Percentiles rank a stretch among this genome's conserved stretches.
Conservation (phyloP, 2,329 filamentous ascomycete species). For the Bipolaris bicolor region DNA sequence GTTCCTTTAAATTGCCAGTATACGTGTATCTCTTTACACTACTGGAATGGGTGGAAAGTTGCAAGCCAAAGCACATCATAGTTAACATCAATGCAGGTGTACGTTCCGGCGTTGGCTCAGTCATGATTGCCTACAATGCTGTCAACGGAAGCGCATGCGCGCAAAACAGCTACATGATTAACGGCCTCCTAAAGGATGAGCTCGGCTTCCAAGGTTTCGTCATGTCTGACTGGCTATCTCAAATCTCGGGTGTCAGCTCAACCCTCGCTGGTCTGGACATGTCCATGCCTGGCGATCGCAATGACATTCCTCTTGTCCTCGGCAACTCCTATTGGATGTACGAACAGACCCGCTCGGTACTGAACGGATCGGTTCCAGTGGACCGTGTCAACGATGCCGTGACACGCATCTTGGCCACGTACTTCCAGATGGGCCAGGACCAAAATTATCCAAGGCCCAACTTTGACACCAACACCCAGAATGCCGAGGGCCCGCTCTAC, state of each 20-base stretch:
- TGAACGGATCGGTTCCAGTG: slow-evolving; percentile 84
- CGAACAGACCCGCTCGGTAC: slow-evolving; percentile 74
- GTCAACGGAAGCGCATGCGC: slow-evolving; percentile 63
- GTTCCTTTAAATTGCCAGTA: background rate
- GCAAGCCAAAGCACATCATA: background rate
- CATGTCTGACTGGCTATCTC: slow-evolving; percentile 89
- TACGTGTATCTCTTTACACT: background rate
- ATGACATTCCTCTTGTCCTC: slow-evolving; percentile 52
- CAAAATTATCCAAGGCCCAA: slow-evolving; percentile 52
- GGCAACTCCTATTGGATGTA: slow-evolving; percentile 69
- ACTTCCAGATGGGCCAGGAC: slow-evolving; percentile 67
- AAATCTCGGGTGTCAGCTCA: slow-evolving; percentile 78
- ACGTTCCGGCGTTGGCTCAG: slow-evolving; percentile 74
- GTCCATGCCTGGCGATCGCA: slow-evolving; percentile 74
- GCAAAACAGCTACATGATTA: slow-evolving; percentile 80
- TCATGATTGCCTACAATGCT: slow-evolving; percentile 80
- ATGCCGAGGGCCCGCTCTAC: slow-evolving; percentile 45
- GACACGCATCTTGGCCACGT: slow-evolving; percentile 82
- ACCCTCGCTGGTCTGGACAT: slow-evolving; percentile 85
- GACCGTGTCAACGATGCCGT: slow-evolving; percentile 87
- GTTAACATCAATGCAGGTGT: slow-evolving; percentile 52
- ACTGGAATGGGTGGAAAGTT: too few relatives aligned
- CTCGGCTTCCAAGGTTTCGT: slow-evolving; percentile 73
- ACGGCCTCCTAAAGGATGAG: slow-evolving; percentile 84
- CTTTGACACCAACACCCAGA: slow-evolving; percentile 46